phyloP scores from a whole-genome alignment of 441 rosid species.

The Cnidoscolus chayamansa region DNA sequence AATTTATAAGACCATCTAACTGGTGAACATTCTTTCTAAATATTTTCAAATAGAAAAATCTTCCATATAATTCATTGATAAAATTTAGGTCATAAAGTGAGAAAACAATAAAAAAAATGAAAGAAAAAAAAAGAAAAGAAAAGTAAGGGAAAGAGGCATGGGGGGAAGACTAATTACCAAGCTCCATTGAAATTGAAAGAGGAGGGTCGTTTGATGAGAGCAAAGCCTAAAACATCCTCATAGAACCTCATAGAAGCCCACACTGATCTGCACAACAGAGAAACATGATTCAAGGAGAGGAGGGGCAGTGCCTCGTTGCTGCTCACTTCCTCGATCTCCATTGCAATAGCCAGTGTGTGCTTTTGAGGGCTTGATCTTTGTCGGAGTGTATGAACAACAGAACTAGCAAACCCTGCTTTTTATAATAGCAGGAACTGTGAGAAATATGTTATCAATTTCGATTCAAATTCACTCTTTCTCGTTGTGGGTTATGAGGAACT shows the following conservation, averaged over 20 bases:
- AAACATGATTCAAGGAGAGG: constrained; percentile 58
- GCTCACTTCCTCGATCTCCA: constrained; percentile 45
- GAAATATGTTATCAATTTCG: constrained; percentile 7
- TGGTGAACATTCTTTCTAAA: too few relatives aligned
- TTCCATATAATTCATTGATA: too few relatives aligned
- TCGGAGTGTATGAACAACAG: background rate
- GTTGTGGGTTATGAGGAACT: constrained; percentile 36
- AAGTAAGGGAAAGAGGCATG: background rate
- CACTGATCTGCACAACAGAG: constrained; percentile 55
- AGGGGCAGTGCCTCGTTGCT: constrained; percentile 43
- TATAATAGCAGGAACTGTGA: constrained; percentile 23
- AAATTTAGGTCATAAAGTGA: too few relatives aligned
- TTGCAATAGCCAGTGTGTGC: background rate
- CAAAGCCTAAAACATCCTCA: constrained; percentile 58
- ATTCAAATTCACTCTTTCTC: constrained; percentile 19
- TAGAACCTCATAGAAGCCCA: constrained; percentile 50
- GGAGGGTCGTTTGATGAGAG: constrained; percentile 63
- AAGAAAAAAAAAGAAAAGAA: background rate
- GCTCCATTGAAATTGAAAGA: constrained; percentile 77
- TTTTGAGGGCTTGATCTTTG: background rate
- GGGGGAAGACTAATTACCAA: constrained; percentile 35
- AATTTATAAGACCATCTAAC: too few relatives aligned
- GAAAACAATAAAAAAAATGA: too few relatives aligned
- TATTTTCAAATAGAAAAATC: too few relatives aligned
- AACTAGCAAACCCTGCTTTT: constrained; percentile 20